Evolutionary conservation across 1,284 basidiomycete species (phyloP), one percentile per base, ranked within the genome.

Genomic region (Cutaneotrichosporon sp.): DNA sequence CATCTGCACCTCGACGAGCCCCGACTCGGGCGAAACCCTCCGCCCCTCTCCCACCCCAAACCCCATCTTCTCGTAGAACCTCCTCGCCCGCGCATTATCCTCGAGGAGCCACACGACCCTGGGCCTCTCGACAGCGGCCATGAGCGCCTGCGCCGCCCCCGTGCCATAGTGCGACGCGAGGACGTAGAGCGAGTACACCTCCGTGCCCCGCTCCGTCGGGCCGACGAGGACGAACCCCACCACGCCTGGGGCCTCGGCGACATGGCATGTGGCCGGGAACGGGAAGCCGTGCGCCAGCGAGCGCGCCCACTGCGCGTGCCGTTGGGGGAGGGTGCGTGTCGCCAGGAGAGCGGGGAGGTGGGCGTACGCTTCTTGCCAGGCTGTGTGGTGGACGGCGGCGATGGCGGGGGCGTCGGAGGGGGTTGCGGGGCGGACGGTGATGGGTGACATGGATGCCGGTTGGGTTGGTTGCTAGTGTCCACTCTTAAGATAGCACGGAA

Each of bases 141-240:
- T 25, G 25, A 54, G 53, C 0, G 24, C 38, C 16, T 25, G 24
- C 24, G 24, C 34, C 22, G 36, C 38, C 4, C 53, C 53, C 0
- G 24, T 42, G 11, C 53, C 53, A 13, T 54, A 43, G 16, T 42
- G 24, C 11, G 22, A 14, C 3, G 16, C 33, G 24, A 36, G 53
- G 38, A 54, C 36, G 9, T 54, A 54, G 13, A 54, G 24, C 22
- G 53, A 25, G 7, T 42, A 43, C 36, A 54, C 25, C 53, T 54
- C 53, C 18, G 18, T 29, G 13, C 36, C 53, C 18, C 24, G 51
- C 34, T 22, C 11, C 14, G 50, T 13, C 3, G 34, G 34, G 34
- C 34, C 36, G 1, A 13, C 24, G 3, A 25, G 4, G 16, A 43
- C 13, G 25, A 54, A 54, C 25, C 53, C 53, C 14, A 43, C 16